Evolutionary conservation across 345 rosid genomes (phyloP), one percentile per base, ranked within the genome.

Genomic region (Salix viminalis): DNA sequence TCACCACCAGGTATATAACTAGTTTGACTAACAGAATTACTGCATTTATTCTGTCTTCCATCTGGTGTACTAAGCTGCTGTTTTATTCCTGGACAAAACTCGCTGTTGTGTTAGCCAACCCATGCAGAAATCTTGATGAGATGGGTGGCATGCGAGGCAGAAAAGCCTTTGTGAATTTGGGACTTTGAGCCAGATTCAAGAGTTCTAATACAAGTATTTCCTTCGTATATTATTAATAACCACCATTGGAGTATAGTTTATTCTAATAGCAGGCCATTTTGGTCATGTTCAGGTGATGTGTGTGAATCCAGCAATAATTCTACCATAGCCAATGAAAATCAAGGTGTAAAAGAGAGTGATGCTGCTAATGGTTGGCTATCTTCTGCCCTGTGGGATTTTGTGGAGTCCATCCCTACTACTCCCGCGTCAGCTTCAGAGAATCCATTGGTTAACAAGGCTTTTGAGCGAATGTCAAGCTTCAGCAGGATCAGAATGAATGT

Each of bases 381-480:
- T 74, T 91, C 93, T 48, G 81, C 88, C 28, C 2, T 95, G 78
- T 92, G 97, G 97, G 24, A 82, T 19, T 89, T 90, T 79, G 88
- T 95, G 76, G 99, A 95, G 67, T 89, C 97, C 1, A 90, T 95
- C 79, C 99, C 97, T 30, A 71, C 97, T 4, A 84, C 85, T 58
- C 99, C 99, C 2, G 99, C 97, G 30, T 88, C 90, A 36, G 99
- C 99, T 41, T 73, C 94, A 1, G 97, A 95, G 88, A 87, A 1
- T 54, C 89, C 92, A 21, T 80, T 92, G 62, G 91, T 88, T 19
- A 91, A 85, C 67, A 86, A 86, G 32, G 93, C 94, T 67, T 73
- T 90, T 2, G 90, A 81, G 84, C 86, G 93, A 48, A 87, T 89
- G 87, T 86, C 97, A 58, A 95, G 93, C 86, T 84, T 85, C 74